Evolutionary conservation across 1,139 yeast species (phyloP).

Genomic region (Yamadazyma taylorii): DNA sequence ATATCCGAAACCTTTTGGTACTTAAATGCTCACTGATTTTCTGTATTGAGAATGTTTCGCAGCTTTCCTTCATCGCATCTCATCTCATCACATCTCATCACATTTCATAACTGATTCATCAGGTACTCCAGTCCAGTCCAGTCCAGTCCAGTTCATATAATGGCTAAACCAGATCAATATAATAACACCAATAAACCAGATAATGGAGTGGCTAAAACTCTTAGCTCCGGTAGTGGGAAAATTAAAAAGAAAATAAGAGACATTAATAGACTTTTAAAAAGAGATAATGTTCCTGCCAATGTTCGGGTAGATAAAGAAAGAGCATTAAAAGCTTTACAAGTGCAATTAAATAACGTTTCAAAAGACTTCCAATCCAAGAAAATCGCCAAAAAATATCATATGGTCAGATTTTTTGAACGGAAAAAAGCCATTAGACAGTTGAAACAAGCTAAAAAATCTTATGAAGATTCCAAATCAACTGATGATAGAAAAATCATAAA

Average conservation of each 20-base stretch:
- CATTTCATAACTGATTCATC: background rate
- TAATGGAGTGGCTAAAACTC: constrained; percentile 27
- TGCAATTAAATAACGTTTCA: constrained; percentile 62
- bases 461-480: constrained; percentile 38
- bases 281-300: constrained; percentile 69
- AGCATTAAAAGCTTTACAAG: constrained; percentile 69
- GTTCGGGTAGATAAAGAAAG: constrained; percentile 82
- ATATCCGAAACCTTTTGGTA: no score
- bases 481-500: constrained; percentile 53
- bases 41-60: no score
- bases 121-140: no score
- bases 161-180: constrained; percentile 2
- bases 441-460: constrained; percentile 57
- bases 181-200: background rate
- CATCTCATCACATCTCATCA: constrained; percentile 8
- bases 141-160: no score
- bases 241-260: constrained; percentile 87
- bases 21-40: no score
- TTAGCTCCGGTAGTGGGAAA: constrained; percentile 48
- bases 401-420: constrained; percentile 89
- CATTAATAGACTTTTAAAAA: constrained; percentile 66
- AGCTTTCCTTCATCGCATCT: constrained; percentile 3
- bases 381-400: constrained; percentile 79
- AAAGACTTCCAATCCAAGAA: constrained; percentile 52
- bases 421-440: constrained; percentile 82